These are phyloP conservation scores for Mortierella antarctica DNA, from an alignment of 192 early-diverging fungal species.

Conservation along the genomic window DNA sequence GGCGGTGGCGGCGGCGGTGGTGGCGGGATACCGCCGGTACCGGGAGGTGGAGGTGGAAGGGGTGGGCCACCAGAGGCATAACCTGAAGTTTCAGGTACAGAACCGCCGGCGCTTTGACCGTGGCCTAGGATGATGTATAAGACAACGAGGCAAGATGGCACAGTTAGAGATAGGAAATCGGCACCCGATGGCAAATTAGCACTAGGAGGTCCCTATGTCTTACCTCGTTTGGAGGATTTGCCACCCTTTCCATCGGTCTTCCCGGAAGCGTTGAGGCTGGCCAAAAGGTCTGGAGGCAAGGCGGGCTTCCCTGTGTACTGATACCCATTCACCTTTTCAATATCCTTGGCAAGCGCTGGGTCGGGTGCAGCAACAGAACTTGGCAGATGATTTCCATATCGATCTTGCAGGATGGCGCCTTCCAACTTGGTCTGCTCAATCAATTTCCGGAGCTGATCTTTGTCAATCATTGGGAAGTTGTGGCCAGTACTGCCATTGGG, in stretches of 20 bases:
- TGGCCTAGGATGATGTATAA: background rate
- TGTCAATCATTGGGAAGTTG: constrained; percentile 28
- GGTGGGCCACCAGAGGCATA: constrained; percentile 14
- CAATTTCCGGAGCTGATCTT: constrained; percentile 31
- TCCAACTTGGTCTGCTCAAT: constrained; percentile 53
- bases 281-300: constrained; percentile 10
- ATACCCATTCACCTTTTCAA: constrained; percentile 35
- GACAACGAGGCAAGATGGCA: background rate
- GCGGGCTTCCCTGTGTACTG: constrained; percentile 15
- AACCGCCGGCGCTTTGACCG: background rate
- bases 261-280: background rate
- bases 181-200: background rate
- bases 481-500: constrained; percentile 5
- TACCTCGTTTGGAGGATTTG: constrained; percentile 19
- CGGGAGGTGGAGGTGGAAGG: constrained; percentile 43
- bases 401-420: constrained; percentile 38
- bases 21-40: constrained; percentile 28
- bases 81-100: background rate
- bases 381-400: constrained; percentile 39
- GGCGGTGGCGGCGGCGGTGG: constrained; percentile 52
- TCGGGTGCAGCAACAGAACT: constrained; percentile 20
- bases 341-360: constrained; percentile 17
- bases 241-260: constrained; percentile 1
- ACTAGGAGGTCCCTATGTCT: background rate
- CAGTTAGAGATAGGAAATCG: background rate